Percentiles rank a stretch among this genome's conserved stretches.
phyloP scores from a whole-genome alignment of 108 stramenopile genomes.

The Pseudonitzschia pungens region DNA sequence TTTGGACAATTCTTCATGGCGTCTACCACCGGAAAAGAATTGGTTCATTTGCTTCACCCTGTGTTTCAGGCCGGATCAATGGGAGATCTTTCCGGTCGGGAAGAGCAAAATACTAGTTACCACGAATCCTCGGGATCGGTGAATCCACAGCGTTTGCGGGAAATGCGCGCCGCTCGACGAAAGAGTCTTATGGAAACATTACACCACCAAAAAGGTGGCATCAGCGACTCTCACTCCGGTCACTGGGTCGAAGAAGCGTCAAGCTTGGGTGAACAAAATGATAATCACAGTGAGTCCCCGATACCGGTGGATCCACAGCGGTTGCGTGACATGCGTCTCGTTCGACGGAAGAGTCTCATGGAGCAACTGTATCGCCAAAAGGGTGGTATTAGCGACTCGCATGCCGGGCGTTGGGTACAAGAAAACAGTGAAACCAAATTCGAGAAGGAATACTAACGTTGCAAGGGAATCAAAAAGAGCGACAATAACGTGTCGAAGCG shows the following conservation, averaged over 20 bases:
- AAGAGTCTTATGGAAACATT: conserved; percentile 40
- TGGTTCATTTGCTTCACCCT: conserved; percentile 70
- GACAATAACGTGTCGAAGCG: background rate
- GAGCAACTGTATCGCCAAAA: conserved; percentile 39
- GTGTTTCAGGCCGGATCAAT: conserved; percentile 59
- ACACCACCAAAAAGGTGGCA: conserved; percentile 28
- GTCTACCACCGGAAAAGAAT: conserved; percentile 68
- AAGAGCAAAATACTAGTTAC: background rate
- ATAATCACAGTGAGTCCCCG: background rate
- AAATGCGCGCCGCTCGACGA: conserved; percentile 20
- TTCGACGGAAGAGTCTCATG: conserved; percentile 44
- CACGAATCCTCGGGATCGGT: background rate
- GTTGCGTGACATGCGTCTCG: conserved; percentile 23
- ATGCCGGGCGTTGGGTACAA: conserved; percentile 70
- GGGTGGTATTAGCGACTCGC: conserved; percentile 62
- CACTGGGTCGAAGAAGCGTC: background rate
- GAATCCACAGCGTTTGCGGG: conserved; percentile 1
- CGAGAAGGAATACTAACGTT: conserved; percentile 2
- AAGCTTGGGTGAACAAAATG: background rate
- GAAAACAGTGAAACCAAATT: conserved; percentile 19
- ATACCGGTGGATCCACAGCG: conserved; percentile 14
- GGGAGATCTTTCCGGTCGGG: conserved; percentile 7
- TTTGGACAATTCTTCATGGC: conserved; percentile 72
- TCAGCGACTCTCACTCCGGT: conserved; percentile 34
- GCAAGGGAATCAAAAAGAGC: background rate